Evolutionary conservation across 257 asterid species (phyloP), one percentile per base, ranked within the genome.

Genomic region (Solanum sitiens): DNA sequence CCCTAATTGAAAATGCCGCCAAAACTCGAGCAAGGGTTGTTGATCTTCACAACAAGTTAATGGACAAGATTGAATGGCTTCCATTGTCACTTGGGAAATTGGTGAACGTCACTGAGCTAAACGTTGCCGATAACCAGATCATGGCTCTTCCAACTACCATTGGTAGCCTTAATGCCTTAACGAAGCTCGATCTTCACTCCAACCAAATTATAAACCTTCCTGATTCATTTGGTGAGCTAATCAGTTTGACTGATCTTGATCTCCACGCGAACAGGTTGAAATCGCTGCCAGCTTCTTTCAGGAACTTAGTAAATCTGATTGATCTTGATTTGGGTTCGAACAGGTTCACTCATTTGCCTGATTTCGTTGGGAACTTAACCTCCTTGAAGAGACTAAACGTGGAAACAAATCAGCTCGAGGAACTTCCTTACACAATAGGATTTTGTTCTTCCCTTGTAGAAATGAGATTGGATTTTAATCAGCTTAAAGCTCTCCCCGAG

Each of bases 151-250:
- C 99, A 7, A 86, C 90, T 16, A 89, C 96, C 84, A 92, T 94
- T 16, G 87, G 92, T 63, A 87, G 73, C 86, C 95, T 96, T 75
- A 90, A 88, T 83, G 86, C 91, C 82, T 92, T 95, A 86, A 91
- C 50, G 67, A 94, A 92, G 93, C 93, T 95, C 11, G 94, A 95
- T 84, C 59, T 93, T 88, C 95, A 86, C 86, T 91, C 93, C 63
- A 96, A 96, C 93, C 98, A 96, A 85, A 91, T 96, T 63, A 92
- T 96, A 83, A 96, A 96, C 90, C 98, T 96, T 71, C 99, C 98
- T 25, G 89, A 86, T 75, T 91, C 96, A 8, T 93, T 95, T 84
- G 95, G 98, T n/a, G 98, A 95, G 56, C 90, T 96, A 86, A 71
- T 84, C 18, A 94, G 79, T 63, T 88, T 96, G 75, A 90, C 94